Evolutionary conservation across 768 basidiomycete genomes (phyloP).

Genomic region (Sutorius australiensis): DNA sequence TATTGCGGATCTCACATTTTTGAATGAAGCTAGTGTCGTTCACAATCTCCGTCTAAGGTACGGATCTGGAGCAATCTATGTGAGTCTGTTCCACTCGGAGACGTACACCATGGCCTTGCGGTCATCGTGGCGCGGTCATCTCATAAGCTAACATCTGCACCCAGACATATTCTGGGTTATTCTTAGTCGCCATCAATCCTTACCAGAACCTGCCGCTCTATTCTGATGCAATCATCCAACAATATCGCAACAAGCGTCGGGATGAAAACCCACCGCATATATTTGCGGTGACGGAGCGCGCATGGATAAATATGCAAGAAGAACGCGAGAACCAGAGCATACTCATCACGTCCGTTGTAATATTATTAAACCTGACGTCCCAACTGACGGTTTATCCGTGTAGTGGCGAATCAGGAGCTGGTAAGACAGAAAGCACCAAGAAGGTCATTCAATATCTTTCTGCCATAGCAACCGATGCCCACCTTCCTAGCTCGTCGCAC

Average conservation of each 20-base stretch:
- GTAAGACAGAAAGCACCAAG: constrained; percentile 98
- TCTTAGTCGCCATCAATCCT: constrained; percentile 97
- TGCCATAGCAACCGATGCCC: constrained; percentile 85
- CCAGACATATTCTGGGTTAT: constrained; percentile 92
- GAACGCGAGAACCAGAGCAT: constrained; percentile 97
- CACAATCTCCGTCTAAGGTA: constrained; percentile 93
- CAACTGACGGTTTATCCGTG: constrained; percentile 7
- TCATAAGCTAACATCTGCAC: constrained; percentile 12
- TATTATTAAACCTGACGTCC: neutral
- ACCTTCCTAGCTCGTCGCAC: constrained; percentile 55
- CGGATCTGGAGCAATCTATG: constrained; percentile 89
- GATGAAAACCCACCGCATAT: constrained; percentile 96
- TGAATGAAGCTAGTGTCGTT: constrained; percentile 99
- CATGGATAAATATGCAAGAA: constrained; percentile 98
- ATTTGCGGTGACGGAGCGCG: constrained; percentile 94
- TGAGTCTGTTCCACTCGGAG: constrained; percentile 38
- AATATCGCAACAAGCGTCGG: constrained; percentile 84
- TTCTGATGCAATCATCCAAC: constrained; percentile 80
- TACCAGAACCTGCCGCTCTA: constrained; percentile 92
- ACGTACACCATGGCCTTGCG: constrained; percentile 2
- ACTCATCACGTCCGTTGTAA: constrained; percentile 80
- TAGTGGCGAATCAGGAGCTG: constrained; percentile 97
- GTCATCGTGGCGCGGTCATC: constrained; percentile 3
- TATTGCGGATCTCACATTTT: constrained; percentile 95
- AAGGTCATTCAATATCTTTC: constrained; percentile 99